A percentile compares a stretch with the other conserved stretches of the same genome.
Evolutionary conservation across 2,329 filamentous ascomycete genomes (phyloP).

Genomic region (Cadophora luteo-olivacea): DNA sequence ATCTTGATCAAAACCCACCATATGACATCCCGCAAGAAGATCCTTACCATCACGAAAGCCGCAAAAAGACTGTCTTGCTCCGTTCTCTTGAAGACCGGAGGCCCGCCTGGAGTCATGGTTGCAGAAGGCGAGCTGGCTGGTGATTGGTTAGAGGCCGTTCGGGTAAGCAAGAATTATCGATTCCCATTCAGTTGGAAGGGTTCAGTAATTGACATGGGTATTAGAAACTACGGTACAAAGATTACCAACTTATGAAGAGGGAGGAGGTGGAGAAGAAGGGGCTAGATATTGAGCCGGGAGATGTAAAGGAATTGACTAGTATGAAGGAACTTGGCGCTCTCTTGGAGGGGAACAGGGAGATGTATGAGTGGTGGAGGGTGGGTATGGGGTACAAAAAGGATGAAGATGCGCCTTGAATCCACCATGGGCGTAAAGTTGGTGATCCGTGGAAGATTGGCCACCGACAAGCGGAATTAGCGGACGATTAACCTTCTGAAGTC

Average conservation of each 20-base stretch:
- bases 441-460: neutral
- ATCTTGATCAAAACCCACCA: slow-evolving; percentile 80
- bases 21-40: slow-evolving; percentile 81
- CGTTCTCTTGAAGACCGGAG: slow-evolving; percentile 70
- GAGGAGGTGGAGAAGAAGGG: slow-evolving; percentile 29
- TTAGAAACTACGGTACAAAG: slow-evolving; percentile 43
- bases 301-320: slow-evolving; percentile 34
- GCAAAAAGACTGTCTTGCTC: slow-evolving; percentile 64
- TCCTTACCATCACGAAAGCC: slow-evolving; percentile 67
- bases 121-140: slow-evolving; percentile 54
- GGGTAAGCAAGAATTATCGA: slow-evolving; percentile 28
- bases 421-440: neutral
- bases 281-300: slow-evolving; percentile 32
- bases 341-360: slow-evolving; percentile 30
- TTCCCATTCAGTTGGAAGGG: neutral
- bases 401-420: slow-evolving; percentile 22
- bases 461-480: neutral
- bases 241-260: slow-evolving; percentile 40
- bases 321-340: slow-evolving; percentile 37
- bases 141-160: slow-evolving; percentile 41
- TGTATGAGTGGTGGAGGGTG: slow-evolving; percentile 41
- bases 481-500: neutral
- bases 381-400: slow-evolving; percentile 39
- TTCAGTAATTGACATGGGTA: neutral
- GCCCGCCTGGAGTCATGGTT: slow-evolving; percentile 80